Percentiles rank a stretch among this genome's conserved stretches.
phyloP scores from a whole-genome alignment of 192 early-diverging fungal species.

The Gonapodya prolifera region DNA sequence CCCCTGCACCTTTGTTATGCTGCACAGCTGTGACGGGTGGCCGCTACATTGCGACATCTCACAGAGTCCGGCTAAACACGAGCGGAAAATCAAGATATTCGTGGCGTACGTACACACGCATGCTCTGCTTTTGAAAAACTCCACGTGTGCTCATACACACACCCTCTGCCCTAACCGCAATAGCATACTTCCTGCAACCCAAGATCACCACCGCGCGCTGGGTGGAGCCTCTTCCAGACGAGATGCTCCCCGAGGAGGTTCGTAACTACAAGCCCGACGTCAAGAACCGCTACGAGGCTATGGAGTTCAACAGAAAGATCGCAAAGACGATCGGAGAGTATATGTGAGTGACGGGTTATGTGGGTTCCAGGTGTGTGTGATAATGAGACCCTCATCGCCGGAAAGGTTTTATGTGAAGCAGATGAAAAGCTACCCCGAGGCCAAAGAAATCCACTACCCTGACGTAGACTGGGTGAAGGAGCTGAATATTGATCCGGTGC shows the following conservation, averaged over 20 bases:
- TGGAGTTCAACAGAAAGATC: not conserved
- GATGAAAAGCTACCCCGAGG: constrained; percentile 4
- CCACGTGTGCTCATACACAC: not conserved
- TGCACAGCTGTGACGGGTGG: not conserved
- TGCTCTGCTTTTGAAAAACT: not conserved
- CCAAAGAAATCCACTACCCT: not conserved
- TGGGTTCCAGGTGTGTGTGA: not conserved
- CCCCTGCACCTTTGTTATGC: too few species aligned
- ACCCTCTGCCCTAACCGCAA: not conserved
- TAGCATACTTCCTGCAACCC: not conserved
- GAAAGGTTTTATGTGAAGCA: constrained; percentile 2
- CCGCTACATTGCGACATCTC: not conserved
- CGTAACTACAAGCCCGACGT: not conserved
- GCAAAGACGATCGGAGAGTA: not conserved
- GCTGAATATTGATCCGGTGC: not conserved
- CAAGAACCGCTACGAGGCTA: not conserved
- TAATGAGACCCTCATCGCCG: not conserved
- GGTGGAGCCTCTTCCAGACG: constrained; percentile 1
- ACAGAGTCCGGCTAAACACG: constrained; percentile 3
- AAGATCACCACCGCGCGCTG: not conserved
- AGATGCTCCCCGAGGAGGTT: not conserved
- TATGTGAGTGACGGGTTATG: not conserved
- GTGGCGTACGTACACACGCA: not conserved
- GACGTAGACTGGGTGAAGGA: not conserved
- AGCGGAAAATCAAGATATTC: not conserved